Percentiles rank a stretch among this genome's conserved stretches.
These are phyloP conservation scores for Mycosphaerelloides madeirae DNA, from an alignment of 2,329 filamentous ascomycete species.

Conservation along the genomic window DNA sequence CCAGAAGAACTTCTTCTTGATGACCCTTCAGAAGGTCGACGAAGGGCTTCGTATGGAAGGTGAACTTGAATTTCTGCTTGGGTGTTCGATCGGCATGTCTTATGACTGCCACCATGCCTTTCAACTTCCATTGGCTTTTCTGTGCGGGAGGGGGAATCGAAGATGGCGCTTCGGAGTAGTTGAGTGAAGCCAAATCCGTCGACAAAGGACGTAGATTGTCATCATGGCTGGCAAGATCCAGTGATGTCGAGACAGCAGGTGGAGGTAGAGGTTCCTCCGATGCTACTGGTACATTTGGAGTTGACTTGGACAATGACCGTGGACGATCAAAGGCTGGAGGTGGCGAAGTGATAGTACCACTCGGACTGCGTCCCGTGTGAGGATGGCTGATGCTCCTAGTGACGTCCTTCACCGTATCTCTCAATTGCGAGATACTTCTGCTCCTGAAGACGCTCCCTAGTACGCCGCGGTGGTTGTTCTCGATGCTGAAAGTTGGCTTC, in stretches of 20 bases:
- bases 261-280: slow-evolving; percentile 29
- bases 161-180: slow-evolving; percentile 19
- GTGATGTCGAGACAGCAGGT: slow-evolving; percentile 21
- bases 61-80: slow-evolving; percentile 99
- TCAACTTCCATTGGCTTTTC: slow-evolving; percentile 96
- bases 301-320: slow-evolving; percentile 9
- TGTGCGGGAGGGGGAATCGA: slow-evolving; percentile 51
- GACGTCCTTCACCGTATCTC: slow-evolving; percentile 35
- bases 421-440: slow-evolving; percentile 59
- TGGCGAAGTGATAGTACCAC: slow-evolving; percentile 36
- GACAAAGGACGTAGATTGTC: slow-evolving; percentile 13
- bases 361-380: slow-evolving; percentile 20
- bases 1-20: slow-evolving; percentile 90
- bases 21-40: slow-evolving; percentile 92
- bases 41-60: slow-evolving; percentile 94
- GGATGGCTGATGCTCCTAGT: slow-evolving; percentile 24
- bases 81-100: slow-evolving; percentile 94
- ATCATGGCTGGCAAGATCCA: slow-evolving; percentile 6
- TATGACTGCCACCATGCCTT: slow-evolving; percentile 94
- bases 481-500: slow-evolving; percentile 31
- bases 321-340: slow-evolving; percentile 37
- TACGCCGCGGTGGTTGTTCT: slow-evolving; percentile 36
- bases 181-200: slow-evolving; percentile 14
- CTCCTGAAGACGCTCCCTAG: slow-evolving; percentile 60
- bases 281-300: slow-evolving; percentile 18